Conservation (phyloP, 1,284 basidiomycete genomes). For the Pascua sp. region DNA sequence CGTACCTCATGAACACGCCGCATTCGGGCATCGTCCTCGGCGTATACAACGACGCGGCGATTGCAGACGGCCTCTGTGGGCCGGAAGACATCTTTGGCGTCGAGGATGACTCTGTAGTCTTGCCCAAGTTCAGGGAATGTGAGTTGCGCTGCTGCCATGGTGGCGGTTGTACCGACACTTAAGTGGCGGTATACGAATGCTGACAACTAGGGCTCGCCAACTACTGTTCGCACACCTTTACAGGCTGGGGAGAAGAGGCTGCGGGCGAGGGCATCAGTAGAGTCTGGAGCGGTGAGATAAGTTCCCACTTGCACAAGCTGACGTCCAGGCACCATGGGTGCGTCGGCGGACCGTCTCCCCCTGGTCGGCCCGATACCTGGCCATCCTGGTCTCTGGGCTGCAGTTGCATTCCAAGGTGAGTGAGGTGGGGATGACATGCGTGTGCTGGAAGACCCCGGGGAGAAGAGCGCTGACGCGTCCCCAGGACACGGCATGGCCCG, state of each 20-base stretch:
- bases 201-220: neutral
- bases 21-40: conserved; percentile 25
- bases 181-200: neutral
- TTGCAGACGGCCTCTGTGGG: conserved; percentile 1
- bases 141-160: neutral
- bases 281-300: conserved; percentile 22
- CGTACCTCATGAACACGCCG: conserved; percentile 29
- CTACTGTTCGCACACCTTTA: conserved; percentile 19
- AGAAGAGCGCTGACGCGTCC: neutral
- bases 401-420: conserved; percentile 3
- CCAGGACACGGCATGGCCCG: conserved; percentile 21
- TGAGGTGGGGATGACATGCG: no score
- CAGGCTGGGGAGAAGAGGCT: conserved; percentile 23
- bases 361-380: conserved; percentile 25
- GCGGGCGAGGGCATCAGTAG: conserved; percentile 24
- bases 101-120: conserved; percentile 17
- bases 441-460: neutral
- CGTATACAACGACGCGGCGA: conserved; percentile 6
- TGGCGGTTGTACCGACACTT: neutral
- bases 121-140: conserved; percentile 4
- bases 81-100: conserved; percentile 12
- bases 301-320: neutral
- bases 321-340: conserved; percentile 20
- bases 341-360: conserved; percentile 26
- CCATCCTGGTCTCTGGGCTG: conserved; percentile 18